Percentiles rank a stretch among this genome's conserved stretches.
Conservation (phyloP, 23 red algal species). For the Gracilariopsis chorda region DNA sequence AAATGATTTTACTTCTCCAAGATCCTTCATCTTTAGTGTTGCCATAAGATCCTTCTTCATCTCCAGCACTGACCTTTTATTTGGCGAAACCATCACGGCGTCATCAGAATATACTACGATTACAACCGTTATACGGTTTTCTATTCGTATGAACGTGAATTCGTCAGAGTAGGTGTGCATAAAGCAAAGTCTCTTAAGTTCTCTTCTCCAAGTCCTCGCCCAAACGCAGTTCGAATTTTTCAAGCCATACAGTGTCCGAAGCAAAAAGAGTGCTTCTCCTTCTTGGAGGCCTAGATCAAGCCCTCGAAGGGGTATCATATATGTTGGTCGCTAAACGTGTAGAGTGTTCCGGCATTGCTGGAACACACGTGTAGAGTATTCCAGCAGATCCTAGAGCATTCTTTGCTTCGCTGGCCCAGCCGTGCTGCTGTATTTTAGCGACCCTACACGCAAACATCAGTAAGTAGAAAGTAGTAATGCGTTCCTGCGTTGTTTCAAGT, state of each 20-base stretch:
- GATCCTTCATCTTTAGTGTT: background rate
- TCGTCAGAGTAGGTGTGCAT: background rate
- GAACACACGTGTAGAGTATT: no score
- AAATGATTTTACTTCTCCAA: background rate
- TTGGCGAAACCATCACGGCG: background rate
- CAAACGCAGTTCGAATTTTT: background rate
- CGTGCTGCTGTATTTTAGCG: no score
- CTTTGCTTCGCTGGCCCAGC: no score
- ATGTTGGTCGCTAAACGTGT: no score
- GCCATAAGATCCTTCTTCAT: constrained; percentile 2
- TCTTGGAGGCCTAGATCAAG: background rate
- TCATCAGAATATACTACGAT: background rate
- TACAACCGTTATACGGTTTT: background rate
- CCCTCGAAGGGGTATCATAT: background rate
- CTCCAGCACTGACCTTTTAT: background rate
- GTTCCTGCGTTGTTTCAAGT: no score
- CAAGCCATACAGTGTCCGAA: constrained; percentile 3
- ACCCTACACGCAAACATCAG: no score
- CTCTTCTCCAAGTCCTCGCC: background rate
- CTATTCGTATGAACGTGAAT: background rate
- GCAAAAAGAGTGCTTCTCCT: background rate
- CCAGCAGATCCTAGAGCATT: no score
- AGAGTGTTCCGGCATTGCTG: no score
- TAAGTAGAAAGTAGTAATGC: no score
- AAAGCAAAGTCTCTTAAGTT: background rate